These are phyloP conservation scores for Seiridium cupressi DNA, from an alignment of 2,329 filamentous ascomycete species.

Conservation along the genomic window DNA sequence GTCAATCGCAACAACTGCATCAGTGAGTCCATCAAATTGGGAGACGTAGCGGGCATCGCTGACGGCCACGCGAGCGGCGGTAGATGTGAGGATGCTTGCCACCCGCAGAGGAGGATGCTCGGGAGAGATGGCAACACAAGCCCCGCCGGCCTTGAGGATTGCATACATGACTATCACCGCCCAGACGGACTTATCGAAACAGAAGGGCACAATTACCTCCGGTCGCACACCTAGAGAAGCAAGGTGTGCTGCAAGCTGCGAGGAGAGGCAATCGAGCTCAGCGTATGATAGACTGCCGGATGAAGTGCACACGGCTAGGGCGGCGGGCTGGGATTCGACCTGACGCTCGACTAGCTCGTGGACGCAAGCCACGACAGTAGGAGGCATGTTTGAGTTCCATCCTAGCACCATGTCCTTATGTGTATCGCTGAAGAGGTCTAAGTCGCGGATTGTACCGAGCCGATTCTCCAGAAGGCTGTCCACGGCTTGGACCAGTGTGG, in stretches of 20 bases:
- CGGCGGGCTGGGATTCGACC: neutral
- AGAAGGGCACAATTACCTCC: neutral
- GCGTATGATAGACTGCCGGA: neutral
- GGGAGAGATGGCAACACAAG: neutral
- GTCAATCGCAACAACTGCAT: neutral
- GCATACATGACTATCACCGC: neutral
- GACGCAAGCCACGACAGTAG: neutral
- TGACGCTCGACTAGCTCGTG: neutral
- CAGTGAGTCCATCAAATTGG: neutral
- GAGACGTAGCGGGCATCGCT: neutral
- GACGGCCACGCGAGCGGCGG: neutral
- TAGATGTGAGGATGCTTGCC: neutral
- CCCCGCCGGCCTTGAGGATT: neutral
- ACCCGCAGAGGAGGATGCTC: neutral
- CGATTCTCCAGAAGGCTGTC: too few relatives aligned
- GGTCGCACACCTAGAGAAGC: neutral
- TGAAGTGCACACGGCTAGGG: neutral
- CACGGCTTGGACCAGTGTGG: too few relatives aligned
- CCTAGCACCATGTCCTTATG: neutral
- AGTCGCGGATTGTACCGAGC: too few relatives aligned
- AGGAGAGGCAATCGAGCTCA: neutral
- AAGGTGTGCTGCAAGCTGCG: neutral
- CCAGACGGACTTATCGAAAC: neutral
- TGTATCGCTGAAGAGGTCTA: neutral
- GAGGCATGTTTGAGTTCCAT: neutral